These are phyloP conservation scores for Teratosphaeria nubilosa DNA, from an alignment of 2,329 filamentous ascomycete species.

Conservation along the genomic window DNA sequence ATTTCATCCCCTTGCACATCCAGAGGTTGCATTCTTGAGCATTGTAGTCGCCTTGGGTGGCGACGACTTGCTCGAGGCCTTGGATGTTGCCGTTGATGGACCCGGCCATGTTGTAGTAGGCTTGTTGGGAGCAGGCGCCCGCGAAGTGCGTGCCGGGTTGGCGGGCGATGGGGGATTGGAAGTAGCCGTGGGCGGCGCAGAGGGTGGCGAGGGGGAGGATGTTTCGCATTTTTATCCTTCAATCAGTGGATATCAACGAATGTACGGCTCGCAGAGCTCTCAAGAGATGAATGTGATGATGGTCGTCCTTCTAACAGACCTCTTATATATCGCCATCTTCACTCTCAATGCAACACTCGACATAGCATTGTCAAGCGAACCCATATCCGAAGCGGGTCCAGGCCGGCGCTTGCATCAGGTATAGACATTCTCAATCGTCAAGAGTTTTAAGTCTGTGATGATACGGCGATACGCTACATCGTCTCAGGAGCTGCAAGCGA, in stretches of 20 bases:
- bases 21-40: conserved; percentile 15
- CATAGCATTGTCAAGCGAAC: too few relatives aligned
- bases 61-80: conserved; percentile 41
- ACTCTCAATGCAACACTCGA: too few relatives aligned
- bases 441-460: too few relatives aligned
- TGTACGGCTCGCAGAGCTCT: neutral
- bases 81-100: conserved; percentile 51
- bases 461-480: neutral
- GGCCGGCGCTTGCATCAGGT: too few relatives aligned
- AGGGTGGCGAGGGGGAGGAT: conserved; percentile 29
- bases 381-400: too few relatives aligned
- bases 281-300: neutral
- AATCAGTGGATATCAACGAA: neutral
- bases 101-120: conserved; percentile 42
- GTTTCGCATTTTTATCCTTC: neutral
- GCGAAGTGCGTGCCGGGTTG: conserved; percentile 43
- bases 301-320: too few relatives aligned
- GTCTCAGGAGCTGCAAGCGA: neutral
- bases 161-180: conserved; percentile 40
- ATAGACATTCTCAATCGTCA: too few relatives aligned
- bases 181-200: conserved; percentile 45
- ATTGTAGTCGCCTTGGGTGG: conserved; percentile 16
- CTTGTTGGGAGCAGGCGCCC: conserved; percentile 44
- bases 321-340: too few relatives aligned
- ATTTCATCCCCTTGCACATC: conserved; percentile 38